Evolutionary conservation across 768 basidiomycete species (phyloP).

Genomic region (Lanmaoa rubissima): DNA sequence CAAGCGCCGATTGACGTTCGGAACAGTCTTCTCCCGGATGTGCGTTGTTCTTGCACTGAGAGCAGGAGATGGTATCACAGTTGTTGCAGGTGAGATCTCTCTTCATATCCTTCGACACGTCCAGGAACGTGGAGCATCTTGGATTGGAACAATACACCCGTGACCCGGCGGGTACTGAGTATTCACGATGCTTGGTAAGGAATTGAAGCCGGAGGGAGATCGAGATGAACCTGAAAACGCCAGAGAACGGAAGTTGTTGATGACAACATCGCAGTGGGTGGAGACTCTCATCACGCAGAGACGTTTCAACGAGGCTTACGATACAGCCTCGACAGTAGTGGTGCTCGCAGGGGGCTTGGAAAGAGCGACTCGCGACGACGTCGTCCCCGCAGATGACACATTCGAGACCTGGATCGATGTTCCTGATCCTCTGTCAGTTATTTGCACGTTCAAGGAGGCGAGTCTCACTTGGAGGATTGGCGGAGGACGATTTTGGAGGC

Average conservation of each 20-base stretch:
- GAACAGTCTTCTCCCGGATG: constrained; percentile 43
- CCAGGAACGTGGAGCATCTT: constrained; percentile 55
- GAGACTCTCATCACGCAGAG: constrained; percentile 49
- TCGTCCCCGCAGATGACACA: constrained; percentile 46
- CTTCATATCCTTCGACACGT: constrained; percentile 28
- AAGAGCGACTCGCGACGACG: constrained; percentile 19
- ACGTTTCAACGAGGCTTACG: constrained; percentile 38
- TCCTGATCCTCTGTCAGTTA: constrained; percentile 1
- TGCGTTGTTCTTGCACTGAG: constrained; percentile 45
- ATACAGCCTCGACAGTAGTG: constrained; percentile 48
- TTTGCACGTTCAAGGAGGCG: not conserved
- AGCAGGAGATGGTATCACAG: constrained; percentile 45
- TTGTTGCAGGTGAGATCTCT: constrained; percentile 34
- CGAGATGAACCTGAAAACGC: constrained; percentile 33
- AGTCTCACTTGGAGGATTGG: constrained; percentile 3
- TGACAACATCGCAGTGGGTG: constrained; percentile 53
- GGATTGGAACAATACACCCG: constrained; percentile 52
- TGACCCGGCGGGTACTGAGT: constrained; percentile 37
- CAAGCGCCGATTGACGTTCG: constrained; percentile 41
- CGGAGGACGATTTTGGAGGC: not conserved
- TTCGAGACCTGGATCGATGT: not conserved
- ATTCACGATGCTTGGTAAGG: constrained; percentile 45
- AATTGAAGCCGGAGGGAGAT: constrained; percentile 31
- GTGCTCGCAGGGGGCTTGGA: constrained; percentile 46
- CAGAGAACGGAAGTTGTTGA: constrained; percentile 31